Conservation (phyloP, 192 early-diverging fungal genomes). For the Coemansia sp. region DNA sequence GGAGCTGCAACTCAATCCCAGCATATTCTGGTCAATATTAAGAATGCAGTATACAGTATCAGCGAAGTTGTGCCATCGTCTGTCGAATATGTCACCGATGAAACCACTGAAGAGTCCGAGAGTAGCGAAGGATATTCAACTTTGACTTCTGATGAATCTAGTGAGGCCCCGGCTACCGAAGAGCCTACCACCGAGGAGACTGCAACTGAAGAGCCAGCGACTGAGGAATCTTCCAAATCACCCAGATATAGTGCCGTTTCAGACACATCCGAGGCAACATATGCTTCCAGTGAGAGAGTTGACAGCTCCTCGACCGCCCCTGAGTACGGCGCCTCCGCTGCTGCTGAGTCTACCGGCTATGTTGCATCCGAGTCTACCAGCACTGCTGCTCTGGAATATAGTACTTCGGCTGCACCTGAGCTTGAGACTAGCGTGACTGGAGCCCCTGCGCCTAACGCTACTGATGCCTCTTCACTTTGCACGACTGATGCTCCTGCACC, state of each 20-base stretch:
- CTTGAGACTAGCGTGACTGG: not conserved
- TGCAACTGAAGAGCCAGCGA: not conserved
- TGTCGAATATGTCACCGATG: conserved; percentile 6
- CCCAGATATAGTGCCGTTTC: not conserved
- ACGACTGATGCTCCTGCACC: not conserved
- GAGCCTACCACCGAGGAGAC: not conserved
- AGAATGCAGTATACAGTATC: not conserved
- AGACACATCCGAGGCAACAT: not conserved
- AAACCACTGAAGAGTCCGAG: not conserved
- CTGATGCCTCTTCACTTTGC: not conserved
- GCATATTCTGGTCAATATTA: not conserved
- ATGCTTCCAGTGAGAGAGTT: not conserved
- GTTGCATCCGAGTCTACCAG: not conserved
- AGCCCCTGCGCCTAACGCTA: not conserved
- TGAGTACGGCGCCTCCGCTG: not conserved
- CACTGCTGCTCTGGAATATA: not conserved
- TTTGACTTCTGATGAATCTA: not conserved
- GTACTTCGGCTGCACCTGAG: not conserved
- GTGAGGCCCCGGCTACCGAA: not conserved
- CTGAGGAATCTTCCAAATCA: not conserved
- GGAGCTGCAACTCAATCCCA: not conserved
- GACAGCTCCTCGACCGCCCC: not conserved
- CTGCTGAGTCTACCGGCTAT: not conserved
- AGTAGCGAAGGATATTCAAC: not conserved
- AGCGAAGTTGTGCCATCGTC: not conserved